Conservation (phyloP, 805 yeast genomes). For the Cyberlindnera veronae region DNA sequence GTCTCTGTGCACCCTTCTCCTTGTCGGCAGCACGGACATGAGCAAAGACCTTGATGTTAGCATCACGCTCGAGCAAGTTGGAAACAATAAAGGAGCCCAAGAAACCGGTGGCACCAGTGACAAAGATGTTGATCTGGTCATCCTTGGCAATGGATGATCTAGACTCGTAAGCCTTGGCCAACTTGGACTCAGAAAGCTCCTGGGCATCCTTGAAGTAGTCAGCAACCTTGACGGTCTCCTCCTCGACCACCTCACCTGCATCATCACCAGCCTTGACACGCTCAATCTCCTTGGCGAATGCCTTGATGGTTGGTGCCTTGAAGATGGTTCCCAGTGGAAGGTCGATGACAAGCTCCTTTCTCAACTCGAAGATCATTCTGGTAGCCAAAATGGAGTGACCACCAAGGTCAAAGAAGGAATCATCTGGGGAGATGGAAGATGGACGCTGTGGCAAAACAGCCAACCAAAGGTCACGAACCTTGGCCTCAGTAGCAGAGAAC, state of each 20-base stretch:
- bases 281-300: constrained; percentile 72
- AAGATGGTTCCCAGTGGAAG: constrained; percentile 88
- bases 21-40: constrained; percentile 85
- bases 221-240: constrained; percentile 30
- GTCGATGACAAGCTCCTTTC: constrained; percentile 73
- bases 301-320: constrained; percentile 80
- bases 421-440: constrained; percentile 68
- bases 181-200: constrained; percentile 38
- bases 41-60: constrained; percentile 62
- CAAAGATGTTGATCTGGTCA: constrained; percentile 57
- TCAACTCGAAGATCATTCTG: constrained; percentile 88
- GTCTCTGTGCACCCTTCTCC: constrained; percentile 70
- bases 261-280: constrained; percentile 48
- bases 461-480: constrained; percentile 81
- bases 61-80: constrained; percentile 62
- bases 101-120: constrained; percentile 97
- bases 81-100: constrained; percentile 85
- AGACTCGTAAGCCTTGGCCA: constrained; percentile 44
- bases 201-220: constrained; percentile 76
- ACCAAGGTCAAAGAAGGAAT: constrained; percentile 94
- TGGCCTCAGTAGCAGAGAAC: constrained; percentile 61
- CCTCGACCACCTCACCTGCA: constrained; percentile 37
- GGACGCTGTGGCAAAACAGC: constrained; percentile 83
- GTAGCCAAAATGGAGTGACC: constrained; percentile 98
- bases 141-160: constrained; percentile 34